A percentile compares a stretch with the other conserved stretches of the same genome.
Evolutionary conservation across 257 asterid species (phyloP).

Genomic region (Ajuga chamaepitys): DNA sequence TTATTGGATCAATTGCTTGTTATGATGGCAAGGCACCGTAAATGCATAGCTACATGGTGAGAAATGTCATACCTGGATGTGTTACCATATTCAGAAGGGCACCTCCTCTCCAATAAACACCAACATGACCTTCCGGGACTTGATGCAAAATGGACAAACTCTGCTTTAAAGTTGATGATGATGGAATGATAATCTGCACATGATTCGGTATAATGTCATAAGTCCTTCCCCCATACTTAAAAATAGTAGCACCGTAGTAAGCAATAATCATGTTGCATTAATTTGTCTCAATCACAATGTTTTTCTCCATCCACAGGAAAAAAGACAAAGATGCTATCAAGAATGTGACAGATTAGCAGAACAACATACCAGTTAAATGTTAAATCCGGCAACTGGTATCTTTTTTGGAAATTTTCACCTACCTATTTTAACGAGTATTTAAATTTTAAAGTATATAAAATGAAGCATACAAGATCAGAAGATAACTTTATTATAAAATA

Average conservation of each 20-base stretch:
- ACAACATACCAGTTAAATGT: background rate
- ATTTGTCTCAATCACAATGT: conserved; percentile 7
- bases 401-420: background rate
- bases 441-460: too few relatives aligned
- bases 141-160: conserved; percentile 76
- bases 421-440: too few relatives aligned
- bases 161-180: conserved; percentile 34
- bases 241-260: background rate
- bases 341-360: background rate
- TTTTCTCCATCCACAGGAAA: conserved; percentile 2
- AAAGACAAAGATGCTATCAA: conserved; percentile 5
- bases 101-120: conserved; percentile 99
- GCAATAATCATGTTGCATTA: background rate
- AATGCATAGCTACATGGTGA: background rate
- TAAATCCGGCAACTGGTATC: background rate
- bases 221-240: background rate
- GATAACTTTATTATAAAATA: background rate
- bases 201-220: conserved; percentile 14
- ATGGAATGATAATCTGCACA: conserved; percentile 50
- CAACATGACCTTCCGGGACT: conserved; percentile 99
- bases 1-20: conserved; percentile 6
- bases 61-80: conserved; percentile 53
- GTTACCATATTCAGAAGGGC: conserved; percentile 82
- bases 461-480: background rate
- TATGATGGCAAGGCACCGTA: background rate